Percentiles rank a stretch among this genome's conserved stretches.
These are phyloP conservation scores for Avena sativa DNA, from an alignment of 176 grass and related monocot genomes.

Conservation along the genomic window DNA sequence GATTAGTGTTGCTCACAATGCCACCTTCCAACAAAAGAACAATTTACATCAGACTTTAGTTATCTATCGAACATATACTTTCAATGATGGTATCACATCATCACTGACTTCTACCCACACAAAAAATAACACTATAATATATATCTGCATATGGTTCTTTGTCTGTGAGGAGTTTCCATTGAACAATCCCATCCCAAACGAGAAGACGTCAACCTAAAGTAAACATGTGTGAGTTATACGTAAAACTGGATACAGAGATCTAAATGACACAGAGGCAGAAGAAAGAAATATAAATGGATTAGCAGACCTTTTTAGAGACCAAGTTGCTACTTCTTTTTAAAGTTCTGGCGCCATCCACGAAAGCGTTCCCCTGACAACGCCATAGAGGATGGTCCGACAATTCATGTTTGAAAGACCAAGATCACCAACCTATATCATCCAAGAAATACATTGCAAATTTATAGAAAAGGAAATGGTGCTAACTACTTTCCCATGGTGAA, in stretches of 20 bases:
- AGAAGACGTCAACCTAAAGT: constrained; percentile 89
- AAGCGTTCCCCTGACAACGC: constrained; percentile 81
- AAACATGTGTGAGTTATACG: neutral
- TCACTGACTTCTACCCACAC: constrained; percentile 35
- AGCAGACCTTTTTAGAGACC: constrained; percentile 83
- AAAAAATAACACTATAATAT: constrained; percentile 87
- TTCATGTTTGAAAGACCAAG: constrained; percentile 82
- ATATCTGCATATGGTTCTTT: constrained; percentile 83
- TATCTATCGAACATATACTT: neutral
- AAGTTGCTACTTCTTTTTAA: constrained; percentile 66
- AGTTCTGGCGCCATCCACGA: constrained; percentile 96
- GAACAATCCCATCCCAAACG: constrained; percentile 90
- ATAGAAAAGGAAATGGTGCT: too few species aligned
- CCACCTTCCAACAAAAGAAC: constrained; percentile 59
- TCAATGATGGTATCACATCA: neutral
- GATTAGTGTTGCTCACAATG: constrained; percentile 77
- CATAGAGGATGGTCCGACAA: constrained; percentile 71
- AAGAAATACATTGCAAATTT: too few species aligned
- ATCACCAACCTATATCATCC: too few species aligned
- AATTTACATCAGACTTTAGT: neutral
- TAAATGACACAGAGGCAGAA: neutral
- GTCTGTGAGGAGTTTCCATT: constrained; percentile 84
- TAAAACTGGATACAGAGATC: neutral
- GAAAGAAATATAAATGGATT: constrained; percentile 25
- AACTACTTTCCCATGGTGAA: too few species aligned